Percentiles rank a stretch among this genome's conserved stretches.
These are phyloP conservation scores for Plicaturopsis crispa DNA, from an alignment of 768 basidiomycete genomes.

Conservation along the genomic window DNA sequence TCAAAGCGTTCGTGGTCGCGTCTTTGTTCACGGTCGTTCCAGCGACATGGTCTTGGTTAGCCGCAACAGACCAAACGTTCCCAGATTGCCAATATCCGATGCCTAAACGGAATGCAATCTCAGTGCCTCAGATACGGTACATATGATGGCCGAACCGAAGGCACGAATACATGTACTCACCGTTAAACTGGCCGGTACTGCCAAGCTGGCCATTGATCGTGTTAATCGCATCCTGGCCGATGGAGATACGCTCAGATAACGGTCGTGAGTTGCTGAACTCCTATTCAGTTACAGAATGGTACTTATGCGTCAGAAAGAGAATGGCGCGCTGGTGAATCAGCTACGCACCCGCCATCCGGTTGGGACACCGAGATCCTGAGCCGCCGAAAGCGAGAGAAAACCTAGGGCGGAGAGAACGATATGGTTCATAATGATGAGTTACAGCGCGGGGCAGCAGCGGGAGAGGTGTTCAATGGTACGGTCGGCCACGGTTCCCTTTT, in stretches of 20 bases:
- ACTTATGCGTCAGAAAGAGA: background rate
- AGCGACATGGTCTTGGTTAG: constrained; percentile 35
- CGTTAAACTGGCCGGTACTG: constrained; percentile 34
- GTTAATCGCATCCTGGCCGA: constrained; percentile 35
- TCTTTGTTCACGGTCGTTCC: constrained; percentile 29
- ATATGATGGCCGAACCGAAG: background rate
- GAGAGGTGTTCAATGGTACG: too few relatives aligned
- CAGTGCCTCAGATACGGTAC: background rate
- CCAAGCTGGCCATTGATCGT: constrained; percentile 30
- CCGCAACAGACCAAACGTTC: constrained; percentile 44
- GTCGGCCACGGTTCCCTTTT: too few relatives aligned
- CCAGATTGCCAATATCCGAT: constrained; percentile 48
- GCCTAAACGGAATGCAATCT: constrained; percentile 18
- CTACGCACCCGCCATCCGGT: constrained; percentile 34
- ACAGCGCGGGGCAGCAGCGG: too few relatives aligned
- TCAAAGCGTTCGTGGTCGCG: constrained; percentile 30
- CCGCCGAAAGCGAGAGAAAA: constrained; percentile 9
- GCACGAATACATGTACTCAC: constrained; percentile 13
- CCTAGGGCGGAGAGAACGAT: too few relatives aligned
- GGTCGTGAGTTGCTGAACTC: constrained; percentile 32
- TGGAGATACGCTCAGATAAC: constrained; percentile 29
- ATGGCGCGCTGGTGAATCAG: background rate
- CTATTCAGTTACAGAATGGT: constrained; percentile 14
- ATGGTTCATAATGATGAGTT: too few relatives aligned
- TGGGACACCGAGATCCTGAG: constrained; percentile 34